Conservation (phyloP, 106 monocot species). For the Allium cepa region DNA sequence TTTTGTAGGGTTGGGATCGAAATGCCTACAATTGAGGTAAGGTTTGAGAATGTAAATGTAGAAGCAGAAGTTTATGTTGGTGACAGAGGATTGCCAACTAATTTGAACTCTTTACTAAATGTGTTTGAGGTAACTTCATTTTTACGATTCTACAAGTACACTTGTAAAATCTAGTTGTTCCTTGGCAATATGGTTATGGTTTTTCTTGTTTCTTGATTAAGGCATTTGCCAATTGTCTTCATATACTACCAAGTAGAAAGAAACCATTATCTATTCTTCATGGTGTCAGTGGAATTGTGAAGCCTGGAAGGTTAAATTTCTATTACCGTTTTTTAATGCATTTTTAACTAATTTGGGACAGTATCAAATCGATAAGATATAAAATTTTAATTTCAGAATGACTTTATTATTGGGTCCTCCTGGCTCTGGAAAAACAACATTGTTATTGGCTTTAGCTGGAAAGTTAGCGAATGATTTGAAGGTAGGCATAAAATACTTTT, state of each 20-base stretch:
- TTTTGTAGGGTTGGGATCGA: conserved; percentile 50
- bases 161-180: no score
- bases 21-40: conserved; percentile 66
- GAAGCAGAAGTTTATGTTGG: conserved; percentile 46
- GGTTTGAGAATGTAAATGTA: conserved; percentile 46
- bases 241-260: conserved; percentile 35
- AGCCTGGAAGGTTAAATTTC: conserved; percentile 23
- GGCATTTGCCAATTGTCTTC: conserved; percentile 20
- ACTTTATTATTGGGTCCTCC: conserved; percentile 54
- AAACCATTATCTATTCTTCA: conserved; percentile 31
- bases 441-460: conserved; percentile 43
- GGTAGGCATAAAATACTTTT: conserved; percentile 5
- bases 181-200: no score
- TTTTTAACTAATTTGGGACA: neutral
- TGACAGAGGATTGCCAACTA: conserved; percentile 51
- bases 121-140: conserved; percentile 26
- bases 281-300: conserved; percentile 40
- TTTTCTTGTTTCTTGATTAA: conserved; percentile 5
- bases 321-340: neutral
- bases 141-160: no score
- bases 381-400: conserved; percentile 26
- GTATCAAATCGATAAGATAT: neutral
- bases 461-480: conserved; percentile 23
- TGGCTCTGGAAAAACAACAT: conserved; percentile 57
- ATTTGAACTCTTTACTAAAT: conserved; percentile 43